Evolutionary conservation across 2,329 filamentous ascomycete species (phyloP), one percentile per base, ranked within the genome.

Genomic region (Coniochaeta sp.): DNA sequence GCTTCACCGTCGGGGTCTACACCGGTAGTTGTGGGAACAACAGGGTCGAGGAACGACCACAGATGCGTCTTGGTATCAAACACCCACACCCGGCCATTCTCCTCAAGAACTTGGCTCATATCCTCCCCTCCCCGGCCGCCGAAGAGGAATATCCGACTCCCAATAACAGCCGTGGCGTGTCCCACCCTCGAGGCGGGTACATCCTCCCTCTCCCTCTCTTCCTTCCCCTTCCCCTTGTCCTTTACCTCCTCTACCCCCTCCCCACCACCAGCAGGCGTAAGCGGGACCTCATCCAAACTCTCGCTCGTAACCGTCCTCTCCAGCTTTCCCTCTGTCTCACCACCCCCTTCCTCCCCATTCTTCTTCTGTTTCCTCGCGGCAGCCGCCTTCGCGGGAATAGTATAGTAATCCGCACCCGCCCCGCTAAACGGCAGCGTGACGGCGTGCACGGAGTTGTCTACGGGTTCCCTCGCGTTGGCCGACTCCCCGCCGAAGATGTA

Each of bases 401-500:
- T n/a, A n/a, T n/a, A n/a, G n/a, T n/a, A n/a, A n/a, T n/a, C n/a
- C 33, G 18, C 14, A 6, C 33, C 33, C 14, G 33, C 33, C 6
- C 33, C 33, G 64, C 75, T 79, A 57, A 76, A 78, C 5, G 81
- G 79, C 20, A 90, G 69, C 1, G 75, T 74, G 46, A 92, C 62
- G 50, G 82, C 70, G 63, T 91, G 85, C 65, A 94, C 77, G 58
- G 83, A 75, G 62, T 89, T 89, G 68, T 91, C 87, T 52, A 85
- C 77, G 6, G 83, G 82, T 58, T 84, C 69, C 33, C 83, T 74
- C 1, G 82, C 76, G 27, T 72, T 68, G 24, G 42, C 48, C 52
- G 84, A 67, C 65, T 94, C 89, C 58, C 89, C 90, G 54, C 90
- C 89, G 62, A 91, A 95, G 60, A 95, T 59, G 60, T 74, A 75